Conservation (phyloP, 208 protist genomes). For the Strigomonas oncopelti region DNA sequence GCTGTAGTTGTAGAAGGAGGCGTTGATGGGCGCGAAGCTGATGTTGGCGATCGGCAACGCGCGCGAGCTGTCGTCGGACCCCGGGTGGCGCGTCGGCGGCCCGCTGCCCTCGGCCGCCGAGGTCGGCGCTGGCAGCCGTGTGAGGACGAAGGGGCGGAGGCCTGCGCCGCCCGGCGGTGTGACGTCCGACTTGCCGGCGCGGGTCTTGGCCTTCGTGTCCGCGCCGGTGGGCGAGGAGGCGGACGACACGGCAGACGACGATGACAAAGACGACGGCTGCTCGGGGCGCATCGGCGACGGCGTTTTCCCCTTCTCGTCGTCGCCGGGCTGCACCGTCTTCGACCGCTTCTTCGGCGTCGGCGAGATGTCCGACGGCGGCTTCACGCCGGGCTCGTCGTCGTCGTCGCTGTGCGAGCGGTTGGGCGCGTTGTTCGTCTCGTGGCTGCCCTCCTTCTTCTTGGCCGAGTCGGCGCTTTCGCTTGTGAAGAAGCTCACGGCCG, state of each 20-base stretch:
- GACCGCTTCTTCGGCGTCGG: slow-evolving; percentile 60
- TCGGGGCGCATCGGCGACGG: no score
- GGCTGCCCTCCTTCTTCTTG: background rate
- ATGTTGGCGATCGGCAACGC: slow-evolving; percentile 4
- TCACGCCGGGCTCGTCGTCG: slow-evolving; percentile 3
- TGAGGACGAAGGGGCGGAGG: background rate
- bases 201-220: background rate
- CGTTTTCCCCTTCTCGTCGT: background rate
- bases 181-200: background rate
- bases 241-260: background rate
- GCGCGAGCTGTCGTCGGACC: background rate
- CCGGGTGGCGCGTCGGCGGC: background rate
- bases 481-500: background rate
- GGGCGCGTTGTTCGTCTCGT: slow-evolving; percentile 11
- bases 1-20: slow-evolving; percentile 47
- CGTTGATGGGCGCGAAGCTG: slow-evolving; percentile 22
- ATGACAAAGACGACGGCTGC: background rate
- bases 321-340: slow-evolving; percentile 34
- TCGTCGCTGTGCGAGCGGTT: slow-evolving; percentile 5
- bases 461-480: background rate
- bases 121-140: background rate
- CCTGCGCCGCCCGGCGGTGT: background rate
- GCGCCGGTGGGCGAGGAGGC: background rate
- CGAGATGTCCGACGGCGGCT: slow-evolving; percentile 22
- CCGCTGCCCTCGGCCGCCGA: background rate